phyloP scores from a whole-genome alignment of 306 rosid species.

The Erythrophleum fordii region DNA sequence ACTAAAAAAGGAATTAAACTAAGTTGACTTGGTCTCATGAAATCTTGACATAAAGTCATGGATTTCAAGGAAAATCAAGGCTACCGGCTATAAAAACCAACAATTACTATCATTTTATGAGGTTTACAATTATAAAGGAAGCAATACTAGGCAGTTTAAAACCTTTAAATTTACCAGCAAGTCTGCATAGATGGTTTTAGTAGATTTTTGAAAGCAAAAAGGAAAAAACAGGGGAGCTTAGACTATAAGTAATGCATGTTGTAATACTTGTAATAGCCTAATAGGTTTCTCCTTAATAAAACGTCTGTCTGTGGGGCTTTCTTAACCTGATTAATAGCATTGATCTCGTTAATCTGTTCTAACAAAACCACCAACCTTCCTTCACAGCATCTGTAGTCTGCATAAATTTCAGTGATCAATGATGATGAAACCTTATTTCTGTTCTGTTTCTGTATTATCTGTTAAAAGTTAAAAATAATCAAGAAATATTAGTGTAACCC shows the following conservation, averaged over 20 bases:
- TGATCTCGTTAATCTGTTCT: not conserved
- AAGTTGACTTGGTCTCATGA: too few relatives aligned
- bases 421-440: not conserved
- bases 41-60: too few relatives aligned
- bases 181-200: not conserved
- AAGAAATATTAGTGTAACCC: not conserved
- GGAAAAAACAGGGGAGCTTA: not conserved
- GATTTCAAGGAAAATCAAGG: too few relatives aligned
- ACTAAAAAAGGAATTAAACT: too few relatives aligned
- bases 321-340: not conserved
- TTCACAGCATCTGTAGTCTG: not conserved
- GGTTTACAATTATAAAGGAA: not conserved
- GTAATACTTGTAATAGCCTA: not conserved
- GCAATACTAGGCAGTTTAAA: not conserved
- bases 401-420: not conserved
- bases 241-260: constrained; percentile 5
- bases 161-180: not conserved
- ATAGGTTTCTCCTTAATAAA: not conserved
- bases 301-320: constrained; percentile 8
- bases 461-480: not conserved
- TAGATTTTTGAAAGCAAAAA: not conserved
- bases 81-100: too few relatives aligned
- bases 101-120: not conserved
- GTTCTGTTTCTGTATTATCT: not conserved
- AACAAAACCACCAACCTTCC: not conserved